Base-by-base conservation (phyloP, 2,329 filamentous ascomycete species). In the Colletotrichum tabaci region DNA sequence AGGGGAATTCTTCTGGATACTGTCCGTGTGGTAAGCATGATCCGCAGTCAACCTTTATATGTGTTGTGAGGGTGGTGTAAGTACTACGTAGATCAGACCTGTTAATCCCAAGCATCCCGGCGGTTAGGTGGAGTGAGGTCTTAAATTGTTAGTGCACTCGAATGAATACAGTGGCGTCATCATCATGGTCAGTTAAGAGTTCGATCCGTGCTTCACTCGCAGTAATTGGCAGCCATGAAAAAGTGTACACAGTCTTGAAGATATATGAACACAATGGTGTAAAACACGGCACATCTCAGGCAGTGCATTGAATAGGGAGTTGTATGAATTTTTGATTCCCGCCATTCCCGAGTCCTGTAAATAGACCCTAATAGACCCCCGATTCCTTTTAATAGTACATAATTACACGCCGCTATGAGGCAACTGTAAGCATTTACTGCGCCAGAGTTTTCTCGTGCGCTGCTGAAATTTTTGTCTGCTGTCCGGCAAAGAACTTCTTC, bases 401-500 rank as follows among this genome's bases (percentile, higher is more conserved):
- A 42, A 64, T 64, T 69, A 72, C 58, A 69, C 35, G 23, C 6
- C 60, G 52, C 40, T 35, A 12, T 4, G 30, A 21, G 47, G 38
- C 16, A 13, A 44, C 21, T 60, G 13, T 18, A 10, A 47, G 7
- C 23, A 5, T 15, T 47, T 44, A 69, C 18, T 72, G 66, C 18
- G 69, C 65, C 16, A 69, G 26, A 23, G 61, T 47, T 21, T 49
- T 72, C 42, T 64, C 46, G 8, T 72, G 69, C 26, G 58, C 15
- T 5, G 52, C 38, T 18, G 62, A 53, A 21, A 72, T 53, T 21
- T 50, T 72, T 4, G 60, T 55, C 21, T 72, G 56, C 73, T 84
- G 82, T 60, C 79, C 78, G 8, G 87, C 87, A 78, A 92, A 92
- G 80, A 92, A 92, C 76, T 88, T 89, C 82, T 93, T 93, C 63